These are phyloP conservation scores for Streptanthus diversifolius DNA, from an alignment of 345 rosid species.

Conservation along the genomic window DNA sequence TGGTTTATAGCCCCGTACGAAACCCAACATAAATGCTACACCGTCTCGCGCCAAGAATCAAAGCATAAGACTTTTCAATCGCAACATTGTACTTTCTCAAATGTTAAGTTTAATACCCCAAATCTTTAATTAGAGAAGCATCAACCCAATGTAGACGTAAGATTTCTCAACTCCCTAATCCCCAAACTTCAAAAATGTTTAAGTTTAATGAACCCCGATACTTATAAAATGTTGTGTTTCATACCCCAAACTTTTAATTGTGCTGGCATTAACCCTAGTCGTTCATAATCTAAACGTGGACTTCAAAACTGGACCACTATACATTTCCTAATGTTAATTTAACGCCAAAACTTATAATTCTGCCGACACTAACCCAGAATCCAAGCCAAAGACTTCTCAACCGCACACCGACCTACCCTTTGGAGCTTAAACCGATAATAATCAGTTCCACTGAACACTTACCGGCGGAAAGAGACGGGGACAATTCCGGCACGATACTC, in stretches of 20 bases:
- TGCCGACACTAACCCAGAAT: neutral
- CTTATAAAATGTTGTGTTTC: neutral
- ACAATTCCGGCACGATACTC: slow-evolving; percentile 74
- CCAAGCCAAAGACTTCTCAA: neutral
- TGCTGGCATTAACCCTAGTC: neutral
- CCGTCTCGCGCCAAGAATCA: slow-evolving; percentile 29
- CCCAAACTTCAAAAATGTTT: neutral
- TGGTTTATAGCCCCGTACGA: slow-evolving; percentile 17
- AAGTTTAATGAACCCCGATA: neutral
- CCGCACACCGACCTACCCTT: neutral
- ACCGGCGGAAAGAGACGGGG: slow-evolving; percentile 81
- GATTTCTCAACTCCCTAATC: neutral
- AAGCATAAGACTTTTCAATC: neutral
- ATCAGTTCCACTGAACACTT: neutral
- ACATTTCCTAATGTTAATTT: neutral
- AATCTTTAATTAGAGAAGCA: neutral
- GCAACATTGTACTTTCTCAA: neutral
- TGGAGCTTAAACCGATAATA: neutral
- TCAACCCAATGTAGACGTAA: neutral
- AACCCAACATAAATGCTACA: slow-evolving; percentile 32
- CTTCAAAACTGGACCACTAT: neutral
- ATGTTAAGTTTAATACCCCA: neutral
- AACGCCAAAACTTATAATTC: neutral
- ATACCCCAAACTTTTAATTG: neutral
- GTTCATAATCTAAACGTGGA: neutral